Evolutionary conservation across 805 yeast species (phyloP).

Genomic region (Metschnikowia sp.): DNA sequence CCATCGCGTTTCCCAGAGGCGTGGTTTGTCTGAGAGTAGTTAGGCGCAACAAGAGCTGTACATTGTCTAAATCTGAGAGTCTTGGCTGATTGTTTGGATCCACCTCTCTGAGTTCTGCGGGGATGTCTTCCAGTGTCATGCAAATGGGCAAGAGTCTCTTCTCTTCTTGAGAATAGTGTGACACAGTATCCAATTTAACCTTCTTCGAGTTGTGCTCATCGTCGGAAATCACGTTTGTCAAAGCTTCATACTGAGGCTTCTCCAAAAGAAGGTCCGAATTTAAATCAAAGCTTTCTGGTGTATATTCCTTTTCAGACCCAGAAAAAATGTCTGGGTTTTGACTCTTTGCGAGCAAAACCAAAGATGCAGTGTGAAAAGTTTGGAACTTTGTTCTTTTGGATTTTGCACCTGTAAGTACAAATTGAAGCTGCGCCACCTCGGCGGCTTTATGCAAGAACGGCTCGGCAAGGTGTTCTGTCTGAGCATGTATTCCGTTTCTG

Average conservation of each 20-base stretch:
- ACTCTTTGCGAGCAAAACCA: conserved; percentile 71
- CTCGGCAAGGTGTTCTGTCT: conserved; percentile 58
- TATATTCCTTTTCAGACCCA: conserved; percentile 15
- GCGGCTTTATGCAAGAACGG: conserved; percentile 56
- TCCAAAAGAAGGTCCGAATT: conserved; percentile 79
- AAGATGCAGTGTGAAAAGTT: conserved; percentile 62
- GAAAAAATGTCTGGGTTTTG: conserved; percentile 24
- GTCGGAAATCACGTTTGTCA: conserved; percentile 38
- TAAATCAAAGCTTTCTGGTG: conserved; percentile 58
- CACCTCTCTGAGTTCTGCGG: conserved; percentile 45
- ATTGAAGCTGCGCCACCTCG: conserved; percentile 54
- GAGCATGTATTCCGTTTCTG: conserved; percentile 57
- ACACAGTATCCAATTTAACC: conserved; percentile 39
- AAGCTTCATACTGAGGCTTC: conserved; percentile 63
- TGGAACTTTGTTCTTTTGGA: conserved; percentile 88
- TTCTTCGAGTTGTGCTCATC: conserved; percentile 34
- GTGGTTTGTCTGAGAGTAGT: conserved; percentile 62
- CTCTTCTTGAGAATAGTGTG: conserved; percentile 15
- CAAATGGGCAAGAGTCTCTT: conserved; percentile 59
- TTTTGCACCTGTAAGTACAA: conserved; percentile 79
- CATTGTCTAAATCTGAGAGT: conserved; percentile 62
- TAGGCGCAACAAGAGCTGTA: conserved; percentile 70
- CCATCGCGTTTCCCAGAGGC: conserved; percentile 67
- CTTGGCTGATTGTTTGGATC: conserved; percentile 85
- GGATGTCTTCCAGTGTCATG: conserved; percentile 58